Base-by-base conservation (phyloP, 352 stramenopile genomes). In the Globisporangium mamillatum region DNA sequence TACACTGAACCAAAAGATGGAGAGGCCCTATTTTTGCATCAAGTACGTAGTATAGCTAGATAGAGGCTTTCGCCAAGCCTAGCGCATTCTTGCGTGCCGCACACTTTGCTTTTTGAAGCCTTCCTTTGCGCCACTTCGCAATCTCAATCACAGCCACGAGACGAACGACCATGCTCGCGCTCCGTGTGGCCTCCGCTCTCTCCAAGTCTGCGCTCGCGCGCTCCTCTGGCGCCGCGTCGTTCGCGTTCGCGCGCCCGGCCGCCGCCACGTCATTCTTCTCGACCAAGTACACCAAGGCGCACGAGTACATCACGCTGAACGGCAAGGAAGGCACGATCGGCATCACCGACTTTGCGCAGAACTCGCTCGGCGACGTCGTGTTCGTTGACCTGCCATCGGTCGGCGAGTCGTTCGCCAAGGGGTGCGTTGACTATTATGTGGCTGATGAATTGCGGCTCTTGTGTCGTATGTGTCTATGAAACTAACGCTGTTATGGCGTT, bases 281-380 rank as follows among this genome's bases (percentile, higher is more conserved):
- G 36, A 95, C 88, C 75, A 93, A 93, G 79, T 95, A 91, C 84
- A 93, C 88, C 61, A 77, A 81, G 66, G 77, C 90, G 75, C 88
- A 95, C 79, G 88, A 95, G 84, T 95, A 95, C 78, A 78, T 95
- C 68, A 84, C 70, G 70, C 64, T 95, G 57, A 84, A 91, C 67
- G 88, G 88, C 72, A 89, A 86, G 68, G 74, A 88, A 65, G 92
- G 81, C 70, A 98, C 88, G 29, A 80, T 99, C 72, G 98, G 98
- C 74, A 99, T 99, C 83, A 99, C 97, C 55, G 94, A 98, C 77
- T 99, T 98, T 80, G 98, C 98, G 27, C 93, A 98, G 77, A 95
- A 98, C 76, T 96, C 92, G 71, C 83, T 99, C 52, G 98, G 98
- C 53, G 97, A 99, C 77, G 86, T 97, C 64, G 97, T 99, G 52